These are phyloP conservation scores for Lipomyces spencermartinsiae DNA, from an alignment of 805 yeast genomes.

Conservation along the genomic window DNA sequence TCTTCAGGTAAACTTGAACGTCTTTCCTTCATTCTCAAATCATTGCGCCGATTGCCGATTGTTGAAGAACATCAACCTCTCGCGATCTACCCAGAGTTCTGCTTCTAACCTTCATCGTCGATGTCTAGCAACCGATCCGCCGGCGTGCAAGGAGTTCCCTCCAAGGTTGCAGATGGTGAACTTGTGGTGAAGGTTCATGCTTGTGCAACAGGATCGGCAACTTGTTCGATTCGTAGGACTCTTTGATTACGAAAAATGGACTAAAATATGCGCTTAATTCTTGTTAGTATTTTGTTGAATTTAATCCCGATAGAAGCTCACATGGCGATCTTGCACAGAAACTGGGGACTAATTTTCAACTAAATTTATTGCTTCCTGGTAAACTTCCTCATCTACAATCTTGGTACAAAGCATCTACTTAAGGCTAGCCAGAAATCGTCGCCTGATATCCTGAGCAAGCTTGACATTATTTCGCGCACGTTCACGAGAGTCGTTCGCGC, in stretches of 20 bases:
- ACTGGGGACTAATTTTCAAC: no score
- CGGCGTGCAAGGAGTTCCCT: conserved; percentile 4
- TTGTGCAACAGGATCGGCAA: not conserved
- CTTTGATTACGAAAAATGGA: no score
- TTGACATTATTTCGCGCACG: not conserved
- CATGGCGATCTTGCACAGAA: no score
- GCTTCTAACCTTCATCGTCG: not conserved
- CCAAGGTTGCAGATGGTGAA: not conserved
- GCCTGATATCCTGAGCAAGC: not conserved
- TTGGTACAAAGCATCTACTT: not conserved
- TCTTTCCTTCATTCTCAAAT: not conserved
- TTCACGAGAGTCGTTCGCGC: not conserved
- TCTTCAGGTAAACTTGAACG: no score
- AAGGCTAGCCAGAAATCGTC: not conserved
- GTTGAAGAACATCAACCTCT: not conserved
- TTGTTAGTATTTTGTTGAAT: no score
- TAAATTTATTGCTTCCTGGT: not conserved
- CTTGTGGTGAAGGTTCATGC: conserved; percentile 6
- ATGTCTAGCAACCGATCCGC: conserved; percentile 2
- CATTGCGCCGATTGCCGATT: not conserved
- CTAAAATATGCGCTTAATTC: no score
- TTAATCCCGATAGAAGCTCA: no score
- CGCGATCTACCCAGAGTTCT: not conserved
- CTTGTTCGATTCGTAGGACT: no score
- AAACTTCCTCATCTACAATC: not conserved